Base-by-base conservation (phyloP, 2,329 filamentous ascomycete genomes). In the Beauveria brongniartii region DNA sequence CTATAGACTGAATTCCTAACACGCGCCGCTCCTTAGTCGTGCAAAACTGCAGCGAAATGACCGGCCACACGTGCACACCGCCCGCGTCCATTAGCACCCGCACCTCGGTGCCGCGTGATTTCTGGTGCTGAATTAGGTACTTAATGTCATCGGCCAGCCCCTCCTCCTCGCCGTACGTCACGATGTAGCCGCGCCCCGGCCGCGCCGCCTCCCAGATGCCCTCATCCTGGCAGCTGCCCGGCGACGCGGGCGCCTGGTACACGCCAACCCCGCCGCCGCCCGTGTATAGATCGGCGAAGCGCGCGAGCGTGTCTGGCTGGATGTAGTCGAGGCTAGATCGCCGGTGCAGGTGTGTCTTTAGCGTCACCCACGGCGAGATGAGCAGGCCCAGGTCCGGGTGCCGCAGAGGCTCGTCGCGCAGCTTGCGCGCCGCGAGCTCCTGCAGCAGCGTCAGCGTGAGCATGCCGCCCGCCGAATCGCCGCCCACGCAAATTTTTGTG, bases 51-150 rank as follows among this genome's bases (percentile, higher is more conserved):
- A 84, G 67, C 52, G 79, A 79, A 10, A 87, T 88, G 22, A 95
- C 87, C 0, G 90, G 90, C 91, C 91, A 95, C 12, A 87, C 90
- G 72, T 95, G 91, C 62, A 94, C 86, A 3, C 84, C 86, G 16
- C 83, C 87, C 30, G 78, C 74, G 65, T 90, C 85, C 68, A 84
- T 83, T 67, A 82, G 77, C 60, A 78, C 79, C 59, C 79, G 76
- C n/a, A 88, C 79, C 43, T 80, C 71, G 40, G 83, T 72, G 3
- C 80, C 80, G 16, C 80, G 77, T 55, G 78, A 78, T 61, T 78
- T 75, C 61, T 90, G 76, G 34, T 82, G 73, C 14, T 73, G 72
- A 14, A 89, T 76, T 63, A 91, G 75, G 26, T 80, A 77, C 65
- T 82, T 77, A 20, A 90, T 87, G 64, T 92, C 89, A 0, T 85